A percentile compares a stretch with the other conserved stretches of the same genome.
These are phyloP conservation scores for Aureobasidium musti DNA, from an alignment of 2,329 filamentous ascomycete genomes.

Conservation along the genomic window DNA sequence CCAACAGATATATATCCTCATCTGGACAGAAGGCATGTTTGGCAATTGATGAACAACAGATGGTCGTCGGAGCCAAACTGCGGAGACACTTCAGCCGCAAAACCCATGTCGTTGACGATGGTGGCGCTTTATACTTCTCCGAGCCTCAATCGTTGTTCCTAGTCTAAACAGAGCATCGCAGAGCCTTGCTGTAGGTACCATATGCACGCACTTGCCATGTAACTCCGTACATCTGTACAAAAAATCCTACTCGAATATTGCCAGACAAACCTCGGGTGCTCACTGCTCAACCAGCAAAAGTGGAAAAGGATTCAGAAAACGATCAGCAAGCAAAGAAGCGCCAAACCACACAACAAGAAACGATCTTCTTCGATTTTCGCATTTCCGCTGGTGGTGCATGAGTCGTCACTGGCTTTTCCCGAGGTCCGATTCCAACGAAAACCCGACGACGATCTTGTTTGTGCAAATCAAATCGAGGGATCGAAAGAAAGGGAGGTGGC, in stretches of 20 bases:
- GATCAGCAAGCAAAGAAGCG: not conserved
- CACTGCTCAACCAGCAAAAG: too few relatives aligned
- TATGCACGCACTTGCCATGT: not conserved
- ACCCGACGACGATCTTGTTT: too few relatives aligned
- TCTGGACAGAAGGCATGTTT: too few relatives aligned
- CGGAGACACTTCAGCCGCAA: slow-evolving; percentile 4
- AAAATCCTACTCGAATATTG: too few relatives aligned
- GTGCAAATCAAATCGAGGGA: too few relatives aligned
- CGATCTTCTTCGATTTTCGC: not conserved
- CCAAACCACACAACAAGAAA: not conserved
- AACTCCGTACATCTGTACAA: too few relatives aligned
- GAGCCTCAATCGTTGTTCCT: not conserved
- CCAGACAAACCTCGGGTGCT: too few relatives aligned
- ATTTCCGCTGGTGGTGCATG: not conserved
- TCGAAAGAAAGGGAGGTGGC: too few relatives aligned
- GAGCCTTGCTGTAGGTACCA: not conserved
- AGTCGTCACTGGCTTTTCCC: too few relatives aligned
- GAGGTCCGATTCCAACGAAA: too few relatives aligned
- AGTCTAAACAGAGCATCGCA: not conserved
- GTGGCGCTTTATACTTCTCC: slow-evolving; percentile 7
- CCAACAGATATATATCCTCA: not conserved
- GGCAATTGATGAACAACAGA: not conserved
- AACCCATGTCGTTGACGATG: slow-evolving; percentile 8
- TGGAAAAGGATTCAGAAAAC: too few relatives aligned
- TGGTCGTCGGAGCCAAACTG: not conserved